Evolutionary conservation across 2,329 filamentous ascomycete genomes (phyloP).

Genomic region (Clarireedia monteithiana): DNA sequence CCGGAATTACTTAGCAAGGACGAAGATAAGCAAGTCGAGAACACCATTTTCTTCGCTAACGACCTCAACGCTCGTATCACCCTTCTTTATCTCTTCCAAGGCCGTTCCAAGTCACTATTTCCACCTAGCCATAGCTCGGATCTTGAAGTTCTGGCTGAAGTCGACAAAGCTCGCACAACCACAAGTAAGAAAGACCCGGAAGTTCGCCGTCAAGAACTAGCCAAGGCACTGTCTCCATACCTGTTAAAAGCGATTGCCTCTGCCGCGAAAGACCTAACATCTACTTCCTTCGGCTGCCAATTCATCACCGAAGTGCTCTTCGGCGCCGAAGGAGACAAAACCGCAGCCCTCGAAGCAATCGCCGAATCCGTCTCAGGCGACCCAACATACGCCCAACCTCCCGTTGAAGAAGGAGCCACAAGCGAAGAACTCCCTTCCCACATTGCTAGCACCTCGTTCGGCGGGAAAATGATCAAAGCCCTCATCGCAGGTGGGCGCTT

Average conservation of each 20-base stretch:
- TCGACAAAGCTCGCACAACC: constrained; percentile 68
- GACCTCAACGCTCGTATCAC: constrained; percentile 58
- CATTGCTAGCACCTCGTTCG: constrained; percentile 52
- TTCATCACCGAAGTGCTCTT: constrained; percentile 79
- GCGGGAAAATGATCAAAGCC: constrained; percentile 81
- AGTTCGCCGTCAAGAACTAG: constrained; percentile 65
- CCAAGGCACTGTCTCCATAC: constrained; percentile 64
- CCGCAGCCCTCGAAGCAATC: constrained; percentile 62
- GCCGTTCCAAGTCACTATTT: constrained; percentile 52
- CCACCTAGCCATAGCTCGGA: constrained; percentile 56
- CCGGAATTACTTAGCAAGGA: constrained; percentile 75
- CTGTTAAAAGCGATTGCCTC: constrained; percentile 67
- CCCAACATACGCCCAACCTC: constrained; percentile 31
- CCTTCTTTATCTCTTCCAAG: constrained; percentile 75
- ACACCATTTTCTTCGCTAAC: constrained; percentile 56
- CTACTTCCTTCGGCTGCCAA: constrained; percentile 77
- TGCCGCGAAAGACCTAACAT: constrained; percentile 59
- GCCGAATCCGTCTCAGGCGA: constrained; percentile 55
- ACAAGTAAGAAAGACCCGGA: constrained; percentile 92
- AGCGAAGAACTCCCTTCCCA: constrained; percentile 33
- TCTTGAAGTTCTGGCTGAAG: constrained; percentile 63
- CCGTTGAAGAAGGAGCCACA: constrained; percentile 32
- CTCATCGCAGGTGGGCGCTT: constrained; percentile 85
- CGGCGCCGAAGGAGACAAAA: constrained; percentile 66
- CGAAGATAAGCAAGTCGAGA: constrained; percentile 52